Percentiles rank a stretch among this genome's conserved stretches.
phyloP scores from a whole-genome alignment of 2,329 filamentous ascomycete genomes.

The Hirsutella rhossiliensis region DNA sequence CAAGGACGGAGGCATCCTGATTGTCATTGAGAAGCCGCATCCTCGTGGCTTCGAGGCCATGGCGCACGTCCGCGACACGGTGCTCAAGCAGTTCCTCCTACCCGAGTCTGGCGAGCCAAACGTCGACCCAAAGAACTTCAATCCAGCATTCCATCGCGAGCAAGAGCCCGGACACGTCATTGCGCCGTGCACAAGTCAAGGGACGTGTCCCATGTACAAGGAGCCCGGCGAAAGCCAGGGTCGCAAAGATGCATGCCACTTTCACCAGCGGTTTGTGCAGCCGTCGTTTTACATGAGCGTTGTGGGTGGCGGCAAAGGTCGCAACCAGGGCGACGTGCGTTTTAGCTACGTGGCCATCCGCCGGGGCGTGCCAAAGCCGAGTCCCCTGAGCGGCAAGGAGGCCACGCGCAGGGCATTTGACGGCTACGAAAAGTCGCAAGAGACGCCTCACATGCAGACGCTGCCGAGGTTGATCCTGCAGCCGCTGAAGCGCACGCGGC shows the following conservation, averaged over 20 bases:
- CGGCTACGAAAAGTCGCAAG: slow-evolving; percentile 49
- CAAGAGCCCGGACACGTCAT: slow-evolving; percentile 53
- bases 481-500: slow-evolving; percentile 77
- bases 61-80: slow-evolving; percentile 66
- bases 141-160: slow-evolving; percentile 25
- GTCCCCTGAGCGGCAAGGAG: slow-evolving; percentile 32
- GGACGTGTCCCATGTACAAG: slow-evolving; percentile 78
- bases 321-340: slow-evolving; percentile 80
- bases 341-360: slow-evolving; percentile 85
- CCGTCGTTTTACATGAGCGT: slow-evolving; percentile 73
- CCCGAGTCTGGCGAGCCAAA: slow-evolving; percentile 25
- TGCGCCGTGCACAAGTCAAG: slow-evolving; percentile 80
- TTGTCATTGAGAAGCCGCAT: slow-evolving; percentile 83
- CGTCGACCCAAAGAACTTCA: slow-evolving; percentile 22
- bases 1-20: slow-evolving; percentile 72
- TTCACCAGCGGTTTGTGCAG: slow-evolving; percentile 77
- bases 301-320: slow-evolving; percentile 46
- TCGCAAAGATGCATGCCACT: slow-evolving; percentile 84
- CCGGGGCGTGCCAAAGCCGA: slow-evolving; percentile 44
- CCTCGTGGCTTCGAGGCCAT: slow-evolving; percentile 88
- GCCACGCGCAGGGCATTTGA: slow-evolving; percentile 56
- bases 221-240: slow-evolving; percentile 56
- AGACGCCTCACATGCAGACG: slow-evolving; percentile 44
- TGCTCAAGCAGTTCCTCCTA: slow-evolving; percentile 65
- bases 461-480: slow-evolving; percentile 70